phyloP scores from a whole-genome alignment of 352 stramenopile genomes.

The Pelagophyceae sp. region DNA sequence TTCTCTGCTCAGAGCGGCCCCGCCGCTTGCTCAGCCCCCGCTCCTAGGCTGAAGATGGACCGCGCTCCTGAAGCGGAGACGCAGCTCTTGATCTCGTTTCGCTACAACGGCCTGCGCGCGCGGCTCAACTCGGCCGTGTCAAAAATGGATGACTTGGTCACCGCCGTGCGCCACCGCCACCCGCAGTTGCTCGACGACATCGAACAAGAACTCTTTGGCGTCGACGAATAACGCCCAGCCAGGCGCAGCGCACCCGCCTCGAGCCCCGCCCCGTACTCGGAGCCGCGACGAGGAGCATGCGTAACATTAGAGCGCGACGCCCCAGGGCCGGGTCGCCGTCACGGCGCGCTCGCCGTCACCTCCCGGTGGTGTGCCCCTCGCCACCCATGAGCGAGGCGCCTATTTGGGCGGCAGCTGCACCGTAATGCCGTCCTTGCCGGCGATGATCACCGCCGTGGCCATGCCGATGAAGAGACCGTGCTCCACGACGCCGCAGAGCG shows the following conservation, averaged over 20 bases:
- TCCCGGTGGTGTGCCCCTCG: too few relatives aligned
- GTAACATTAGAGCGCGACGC: too few relatives aligned
- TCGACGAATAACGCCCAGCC: too few relatives aligned
- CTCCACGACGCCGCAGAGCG: slow-evolving; percentile 65
- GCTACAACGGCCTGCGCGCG: neutral
- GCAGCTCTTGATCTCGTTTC: neutral
- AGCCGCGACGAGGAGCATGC: too few relatives aligned
- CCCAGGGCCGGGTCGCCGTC: too few relatives aligned
- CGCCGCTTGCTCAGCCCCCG: too few relatives aligned
- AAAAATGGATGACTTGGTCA: neutral
- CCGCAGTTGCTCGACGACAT: neutral
- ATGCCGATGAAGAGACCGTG: slow-evolving; percentile 73
- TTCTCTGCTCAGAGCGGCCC: too few relatives aligned
- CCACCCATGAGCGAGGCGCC: too few relatives aligned
- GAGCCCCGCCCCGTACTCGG: too few relatives aligned
- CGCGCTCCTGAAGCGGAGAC: neutral
- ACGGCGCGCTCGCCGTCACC: too few relatives aligned
- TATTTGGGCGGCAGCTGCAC: slow-evolving; percentile 54
- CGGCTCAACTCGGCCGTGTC: neutral
- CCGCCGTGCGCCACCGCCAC: neutral
- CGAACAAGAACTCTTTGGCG: neutral
- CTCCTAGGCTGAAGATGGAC: neutral
- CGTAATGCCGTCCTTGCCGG: slow-evolving; percentile 61
- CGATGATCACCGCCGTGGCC: slow-evolving; percentile 68
- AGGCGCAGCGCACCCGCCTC: too few relatives aligned